Evolutionary conservation across 169 alveolate species (phyloP).

Genomic region (Plasmodium adleri): DNA sequence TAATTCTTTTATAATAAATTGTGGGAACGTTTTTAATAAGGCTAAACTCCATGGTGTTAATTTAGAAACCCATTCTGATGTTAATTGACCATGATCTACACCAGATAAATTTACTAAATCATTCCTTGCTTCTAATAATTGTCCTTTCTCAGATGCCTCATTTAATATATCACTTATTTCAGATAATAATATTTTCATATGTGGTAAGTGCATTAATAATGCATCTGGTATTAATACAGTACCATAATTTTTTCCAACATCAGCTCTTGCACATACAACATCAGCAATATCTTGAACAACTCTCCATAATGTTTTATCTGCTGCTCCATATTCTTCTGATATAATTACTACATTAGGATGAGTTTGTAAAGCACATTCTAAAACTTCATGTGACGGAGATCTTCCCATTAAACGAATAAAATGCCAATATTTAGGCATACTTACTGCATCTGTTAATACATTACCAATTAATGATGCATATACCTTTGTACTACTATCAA

Average conservation of each 20-base stretch:
- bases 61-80: constrained; percentile 82
- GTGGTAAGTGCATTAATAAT: constrained; percentile 94
- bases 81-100: constrained; percentile 7
- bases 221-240: constrained; percentile 98
- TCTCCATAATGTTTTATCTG: constrained; percentile 94
- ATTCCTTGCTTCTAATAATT: constrained; percentile 76
- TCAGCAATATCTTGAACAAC: constrained; percentile 96
- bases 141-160: constrained; percentile 80
- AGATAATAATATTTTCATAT: constrained; percentile 91
- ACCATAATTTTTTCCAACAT: constrained; percentile 95
- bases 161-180: constrained; percentile 92
- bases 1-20: constrained; percentile 93
- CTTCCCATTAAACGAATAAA: constrained; percentile 98
- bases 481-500: constrained; percentile 97
- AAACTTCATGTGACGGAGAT: constrained; percentile 96
- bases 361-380: constrained; percentile 96
- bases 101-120: constrained; percentile 49
- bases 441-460: constrained; percentile 97
- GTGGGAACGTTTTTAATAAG: constrained; percentile 93
- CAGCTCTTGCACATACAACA: constrained; percentile 95
- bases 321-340: constrained; percentile 96
- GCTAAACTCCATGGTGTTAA: constrained; percentile 96
- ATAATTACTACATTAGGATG: constrained; percentile 97
- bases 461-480: constrained; percentile 98
- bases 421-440: constrained; percentile 99